Evolutionary conservation across 352 stramenopile species (phyloP).

Genomic region (Globisporangium middletonii): DNA sequence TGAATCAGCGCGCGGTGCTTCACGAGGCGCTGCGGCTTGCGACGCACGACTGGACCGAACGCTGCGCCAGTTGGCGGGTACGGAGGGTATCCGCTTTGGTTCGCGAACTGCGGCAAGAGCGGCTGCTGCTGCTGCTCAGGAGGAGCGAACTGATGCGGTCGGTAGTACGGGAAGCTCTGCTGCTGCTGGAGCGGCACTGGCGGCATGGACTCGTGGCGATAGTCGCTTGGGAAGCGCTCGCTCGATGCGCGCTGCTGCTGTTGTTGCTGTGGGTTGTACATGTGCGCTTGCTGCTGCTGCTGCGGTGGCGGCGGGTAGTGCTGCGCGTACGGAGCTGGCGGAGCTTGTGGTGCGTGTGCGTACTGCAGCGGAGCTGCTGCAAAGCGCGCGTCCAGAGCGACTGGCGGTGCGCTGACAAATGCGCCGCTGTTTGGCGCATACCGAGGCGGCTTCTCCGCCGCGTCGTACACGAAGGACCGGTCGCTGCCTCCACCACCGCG

Average conservation of each 20-base stretch:
- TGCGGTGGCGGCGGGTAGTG: not conserved
- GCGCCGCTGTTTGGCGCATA: not conserved
- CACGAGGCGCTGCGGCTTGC: not conserved
- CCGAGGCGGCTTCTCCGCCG: not conserved
- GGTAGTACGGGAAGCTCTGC: not conserved
- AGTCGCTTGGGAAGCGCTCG: not conserved
- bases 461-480: not conserved
- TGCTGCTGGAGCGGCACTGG: not conserved
- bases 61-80: not conserved
- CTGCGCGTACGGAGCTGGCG: not conserved
- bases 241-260: not conserved
- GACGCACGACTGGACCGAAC: not conserved
- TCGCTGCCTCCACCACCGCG: conserved; percentile 17
- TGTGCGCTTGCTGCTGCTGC: not conserved
- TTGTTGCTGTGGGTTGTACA: not conserved
- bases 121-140: conserved; percentile 2
- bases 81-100: not conserved
- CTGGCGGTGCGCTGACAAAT: not conserved
- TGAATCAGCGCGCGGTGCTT: not conserved
- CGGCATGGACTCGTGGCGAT: not conserved
- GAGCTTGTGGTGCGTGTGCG: not conserved
- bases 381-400: not conserved
- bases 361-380: not conserved
- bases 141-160: not conserved
- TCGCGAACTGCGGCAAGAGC: conserved; percentile 1